A percentile compares a stretch with the other conserved stretches of the same genome.
These are phyloP conservation scores for Rhodotorula mucilaginosa DNA, from an alignment of 1,284 basidiomycete genomes.

Conservation along the genomic window DNA sequence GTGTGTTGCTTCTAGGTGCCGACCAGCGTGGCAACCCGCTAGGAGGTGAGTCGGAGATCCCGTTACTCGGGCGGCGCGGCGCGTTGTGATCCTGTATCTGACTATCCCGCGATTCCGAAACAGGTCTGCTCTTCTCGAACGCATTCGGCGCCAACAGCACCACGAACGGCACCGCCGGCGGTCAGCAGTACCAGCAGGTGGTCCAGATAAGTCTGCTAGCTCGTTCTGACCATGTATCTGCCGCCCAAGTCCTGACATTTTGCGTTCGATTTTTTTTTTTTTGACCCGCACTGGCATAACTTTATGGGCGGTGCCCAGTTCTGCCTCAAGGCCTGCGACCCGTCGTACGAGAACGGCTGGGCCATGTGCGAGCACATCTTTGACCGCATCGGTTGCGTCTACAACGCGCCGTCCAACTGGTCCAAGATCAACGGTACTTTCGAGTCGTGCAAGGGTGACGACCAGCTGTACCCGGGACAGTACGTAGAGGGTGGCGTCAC, in stretches of 20 bases:
- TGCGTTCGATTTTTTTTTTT: too few relatives aligned
- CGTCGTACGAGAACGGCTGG: constrained; percentile 58
- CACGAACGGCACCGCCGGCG: constrained; percentile 39
- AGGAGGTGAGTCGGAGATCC: constrained; percentile 21
- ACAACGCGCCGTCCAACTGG: constrained; percentile 65
- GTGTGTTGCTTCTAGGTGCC: constrained; percentile 8
- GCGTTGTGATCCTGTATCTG: too few relatives aligned
- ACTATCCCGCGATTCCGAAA: too few relatives aligned
- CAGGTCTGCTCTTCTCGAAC: constrained; percentile 36
- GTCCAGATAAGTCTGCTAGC: constrained; percentile 53
- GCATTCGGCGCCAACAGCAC: constrained; percentile 46
- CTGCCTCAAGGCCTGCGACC: constrained; percentile 64
- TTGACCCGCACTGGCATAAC: constrained; percentile 27
- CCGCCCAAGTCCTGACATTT: neutral
- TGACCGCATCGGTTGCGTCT: constrained; percentile 62
- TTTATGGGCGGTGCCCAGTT: constrained; percentile 44
- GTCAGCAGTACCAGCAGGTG: constrained; percentile 53
- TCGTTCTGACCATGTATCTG: constrained; percentile 56
- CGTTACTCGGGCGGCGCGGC: neutral
- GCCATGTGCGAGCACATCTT: constrained; percentile 49
- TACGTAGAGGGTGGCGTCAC: constrained; percentile 52
- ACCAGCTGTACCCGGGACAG: constrained; percentile 60
- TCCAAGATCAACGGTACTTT: constrained; percentile 55
- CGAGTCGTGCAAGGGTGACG: constrained; percentile 62
- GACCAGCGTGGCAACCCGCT: constrained; percentile 48